Conservation (phyloP, 495 filamentous ascomycete genomes). For the Podospora appendiculata region DNA sequence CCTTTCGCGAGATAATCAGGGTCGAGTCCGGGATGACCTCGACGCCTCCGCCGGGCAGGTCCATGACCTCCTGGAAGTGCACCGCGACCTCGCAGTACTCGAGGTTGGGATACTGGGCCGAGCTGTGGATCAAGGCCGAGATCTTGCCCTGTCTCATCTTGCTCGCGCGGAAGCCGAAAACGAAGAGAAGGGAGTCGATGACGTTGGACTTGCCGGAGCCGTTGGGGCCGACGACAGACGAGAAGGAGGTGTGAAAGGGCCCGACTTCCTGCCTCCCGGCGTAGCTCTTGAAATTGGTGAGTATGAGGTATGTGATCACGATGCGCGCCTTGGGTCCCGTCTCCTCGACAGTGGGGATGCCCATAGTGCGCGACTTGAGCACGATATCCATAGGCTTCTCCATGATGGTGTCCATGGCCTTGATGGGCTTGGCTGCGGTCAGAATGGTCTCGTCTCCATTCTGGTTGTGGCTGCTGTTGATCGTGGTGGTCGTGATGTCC, state of each 20-base stretch:
- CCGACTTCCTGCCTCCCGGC: conserved; percentile 92
- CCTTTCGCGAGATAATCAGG: conserved; percentile 80
- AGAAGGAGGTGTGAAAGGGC: conserved; percentile 94
- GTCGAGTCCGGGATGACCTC: conserved; percentile 73
- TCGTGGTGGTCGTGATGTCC: conserved; percentile 66
- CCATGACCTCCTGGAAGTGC: conserved; percentile 89
- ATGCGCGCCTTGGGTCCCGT: conserved; percentile 72
- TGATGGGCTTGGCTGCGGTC: conserved; percentile 54
- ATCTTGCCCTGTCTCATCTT: conserved; percentile 99
- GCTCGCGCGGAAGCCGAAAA: conserved; percentile 96
- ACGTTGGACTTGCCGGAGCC: conserved; percentile 98
- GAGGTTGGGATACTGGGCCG: conserved; percentile 73
- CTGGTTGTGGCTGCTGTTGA: conserved; percentile 40
- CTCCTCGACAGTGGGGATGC: conserved; percentile 57
- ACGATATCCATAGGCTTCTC: conserved; percentile 94
- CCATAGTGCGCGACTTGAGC: conserved; percentile 71
- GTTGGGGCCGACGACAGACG: conserved; percentile 97
- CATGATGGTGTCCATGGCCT: conserved; percentile 62
- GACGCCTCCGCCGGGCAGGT: conserved; percentile 65
- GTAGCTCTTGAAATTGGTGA: conserved; percentile 98
- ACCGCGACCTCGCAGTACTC: conserved; percentile 92
- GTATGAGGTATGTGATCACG: conserved; percentile 81
- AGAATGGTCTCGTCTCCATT: conserved; percentile 30
- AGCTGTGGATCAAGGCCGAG: conserved; percentile 95
- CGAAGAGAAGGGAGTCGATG: conserved; percentile 94